These are phyloP conservation scores for Pichia ethanolica DNA, from an alignment of 805 yeast genomes.

Conservation along the genomic window DNA sequence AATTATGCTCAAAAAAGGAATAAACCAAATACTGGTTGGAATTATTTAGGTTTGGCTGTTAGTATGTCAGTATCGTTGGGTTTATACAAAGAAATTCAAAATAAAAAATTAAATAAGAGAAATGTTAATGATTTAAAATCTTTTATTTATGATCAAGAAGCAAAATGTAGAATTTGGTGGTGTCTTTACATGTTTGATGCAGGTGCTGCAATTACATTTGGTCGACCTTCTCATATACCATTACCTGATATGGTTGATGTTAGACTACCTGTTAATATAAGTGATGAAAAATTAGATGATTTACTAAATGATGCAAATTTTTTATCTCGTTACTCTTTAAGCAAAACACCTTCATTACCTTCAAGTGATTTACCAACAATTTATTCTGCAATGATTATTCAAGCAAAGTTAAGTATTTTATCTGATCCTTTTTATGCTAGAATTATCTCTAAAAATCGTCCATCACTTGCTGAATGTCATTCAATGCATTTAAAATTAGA, in stretches of 20 bases:
- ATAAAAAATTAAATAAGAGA: constrained; percentile 7
- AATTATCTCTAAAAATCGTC: constrained; percentile 39
- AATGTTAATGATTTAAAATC: constrained; percentile 23
- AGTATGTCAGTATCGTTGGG: constrained; percentile 65
- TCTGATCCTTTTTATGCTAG: constrained; percentile 44
- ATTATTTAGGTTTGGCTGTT: constrained; percentile 54
- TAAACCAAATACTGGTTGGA: constrained; percentile 65
- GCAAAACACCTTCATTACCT: constrained; percentile 14
- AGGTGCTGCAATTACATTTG: constrained; percentile 57
- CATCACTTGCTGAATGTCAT: constrained; percentile 44
- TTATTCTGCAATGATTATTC: constrained; percentile 52
- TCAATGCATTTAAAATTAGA: constrained; percentile 37
- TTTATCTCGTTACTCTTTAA: constrained; percentile 4
- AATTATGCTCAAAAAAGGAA: constrained; percentile 59
- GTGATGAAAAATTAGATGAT: constrained; percentile 33
- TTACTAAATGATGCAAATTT: constrained; percentile 19
- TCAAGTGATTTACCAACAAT: constrained; percentile 40
- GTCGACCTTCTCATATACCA: constrained; percentile 54
- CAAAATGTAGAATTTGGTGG: constrained; percentile 63
- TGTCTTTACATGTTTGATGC: constrained; percentile 56
- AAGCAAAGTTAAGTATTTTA: constrained; percentile 40
- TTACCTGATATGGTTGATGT: constrained; percentile 40
- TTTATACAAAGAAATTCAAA: constrained; percentile 43
- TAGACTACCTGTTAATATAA: constrained; percentile 41
- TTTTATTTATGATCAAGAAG: constrained; percentile 38